Evolutionary conservation across 768 basidiomycete genomes (phyloP).

Genomic region (Cytidiella melzeri): DNA sequence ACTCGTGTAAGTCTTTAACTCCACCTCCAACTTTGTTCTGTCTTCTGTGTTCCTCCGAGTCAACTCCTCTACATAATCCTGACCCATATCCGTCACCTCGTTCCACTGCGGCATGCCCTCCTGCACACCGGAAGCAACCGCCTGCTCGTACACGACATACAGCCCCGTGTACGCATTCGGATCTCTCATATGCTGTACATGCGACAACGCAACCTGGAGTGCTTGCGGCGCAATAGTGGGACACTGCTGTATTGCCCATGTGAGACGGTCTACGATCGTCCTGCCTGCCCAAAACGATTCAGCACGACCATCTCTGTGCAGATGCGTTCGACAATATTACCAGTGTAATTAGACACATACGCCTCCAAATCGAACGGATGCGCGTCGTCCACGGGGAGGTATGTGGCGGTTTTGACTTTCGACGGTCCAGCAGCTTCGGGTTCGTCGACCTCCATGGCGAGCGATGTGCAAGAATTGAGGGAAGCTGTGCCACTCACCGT

Average conservation of each 20-base stretch:
- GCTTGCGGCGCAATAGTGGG: slow-evolving; percentile 71
- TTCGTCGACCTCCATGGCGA: neutral
- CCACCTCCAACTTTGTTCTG: slow-evolving; percentile 80
- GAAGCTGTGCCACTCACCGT: too few relatives aligned
- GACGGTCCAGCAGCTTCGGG: neutral
- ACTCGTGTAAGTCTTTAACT: slow-evolving; percentile 89
- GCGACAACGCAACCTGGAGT: slow-evolving; percentile 55
- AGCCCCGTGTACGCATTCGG: slow-evolving; percentile 49
- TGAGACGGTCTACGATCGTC: slow-evolving; percentile 66
- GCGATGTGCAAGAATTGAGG: too few relatives aligned
- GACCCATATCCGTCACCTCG: slow-evolving; percentile 50
- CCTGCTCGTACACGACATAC: slow-evolving; percentile 49
- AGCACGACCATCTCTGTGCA: neutral
- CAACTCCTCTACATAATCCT: slow-evolving; percentile 68
- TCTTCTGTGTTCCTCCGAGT: slow-evolving; percentile 65
- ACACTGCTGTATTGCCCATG: slow-evolving; percentile 57
- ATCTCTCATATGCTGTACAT: slow-evolving; percentile 66
- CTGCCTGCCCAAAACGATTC: slow-evolving; percentile 42
- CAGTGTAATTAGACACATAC: slow-evolving; percentile 72
- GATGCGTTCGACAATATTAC: slow-evolving; percentile 29
- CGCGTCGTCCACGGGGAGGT: slow-evolving; percentile 51
- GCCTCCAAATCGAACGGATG: slow-evolving; percentile 87
- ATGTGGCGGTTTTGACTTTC: neutral
- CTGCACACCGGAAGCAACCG: slow-evolving; percentile 21
- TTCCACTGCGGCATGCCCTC: slow-evolving; percentile 34